Conservation (phyloP, 805 yeast genomes). For the Saccharomycopsis vini region DNA sequence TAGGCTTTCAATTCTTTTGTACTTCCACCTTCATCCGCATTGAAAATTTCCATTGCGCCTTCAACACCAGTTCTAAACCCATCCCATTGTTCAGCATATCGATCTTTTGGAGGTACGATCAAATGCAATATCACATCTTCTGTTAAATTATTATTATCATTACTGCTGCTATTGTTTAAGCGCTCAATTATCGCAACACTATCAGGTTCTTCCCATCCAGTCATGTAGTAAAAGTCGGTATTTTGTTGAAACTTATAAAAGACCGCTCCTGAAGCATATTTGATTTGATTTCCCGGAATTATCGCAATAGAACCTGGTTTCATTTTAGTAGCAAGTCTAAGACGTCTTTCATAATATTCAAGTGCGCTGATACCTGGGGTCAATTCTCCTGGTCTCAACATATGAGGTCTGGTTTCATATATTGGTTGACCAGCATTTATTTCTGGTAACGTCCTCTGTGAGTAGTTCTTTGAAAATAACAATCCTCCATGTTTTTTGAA, state of each 20-base stretch:
- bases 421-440: slow-evolving; percentile 75
- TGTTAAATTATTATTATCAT: slow-evolving; percentile 33
- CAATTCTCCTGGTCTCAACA: slow-evolving; percentile 65
- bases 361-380: slow-evolving; percentile 82
- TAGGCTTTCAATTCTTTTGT: slow-evolving; percentile 36
- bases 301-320: slow-evolving; percentile 64
- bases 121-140: slow-evolving; percentile 48
- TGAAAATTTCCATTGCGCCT: slow-evolving; percentile 76
- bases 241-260: slow-evolving; percentile 90
- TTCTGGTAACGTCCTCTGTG: slow-evolving; percentile 27
- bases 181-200: slow-evolving; percentile 62
- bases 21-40: slow-evolving; percentile 68
- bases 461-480: slow-evolving; percentile 19
- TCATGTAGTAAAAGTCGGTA: slow-evolving; percentile 74
- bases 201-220: slow-evolving; percentile 91
- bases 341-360: slow-evolving; percentile 72
- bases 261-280: slow-evolving; percentile 83
- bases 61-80: slow-evolving; percentile 84
- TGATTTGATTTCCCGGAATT: slow-evolving; percentile 60
- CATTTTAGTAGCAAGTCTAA: slow-evolving; percentile 44
- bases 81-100: slow-evolving; percentile 83
- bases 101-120: slow-evolving; percentile 79
- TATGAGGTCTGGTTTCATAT: slow-evolving; percentile 73
- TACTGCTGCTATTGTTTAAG: slow-evolving; percentile 38
- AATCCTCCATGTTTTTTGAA: background rate